Evolutionary conservation across 192 early-diverging fungal genomes (phyloP), one percentile per base, ranked within the genome.

Genomic region (Entomortierella parvispora): DNA sequence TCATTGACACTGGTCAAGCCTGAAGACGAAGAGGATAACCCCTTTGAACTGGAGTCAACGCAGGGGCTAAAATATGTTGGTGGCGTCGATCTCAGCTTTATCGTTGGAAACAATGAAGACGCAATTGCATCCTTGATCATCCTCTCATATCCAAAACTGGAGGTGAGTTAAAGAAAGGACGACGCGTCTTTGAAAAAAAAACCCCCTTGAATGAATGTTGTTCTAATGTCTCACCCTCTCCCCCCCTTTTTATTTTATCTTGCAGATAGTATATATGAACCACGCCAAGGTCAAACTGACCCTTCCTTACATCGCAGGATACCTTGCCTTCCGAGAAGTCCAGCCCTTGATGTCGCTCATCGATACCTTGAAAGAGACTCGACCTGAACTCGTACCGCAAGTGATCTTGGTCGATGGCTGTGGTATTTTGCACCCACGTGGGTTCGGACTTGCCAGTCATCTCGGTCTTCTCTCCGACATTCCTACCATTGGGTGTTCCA

Each of bases 271-370:
- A n/a, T 90, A 96, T 79, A 62, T 81, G 47, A 71, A 85, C n/a
- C 82, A 80, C 33, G 52, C 82, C 17, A 66, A 81, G 20, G 90
- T 94, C 6, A 74, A 77, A 22, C 80, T 99, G 20, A 72, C 71
- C 0, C 64, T 89, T 29, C 97, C 97, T 0, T 99, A 99, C 70
- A 91, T 93, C 47, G 83, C 96, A 1, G 92, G 93, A 1, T 99
- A 90, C 77, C 85, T 99, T n/a, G 97, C 96, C 0, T 96, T 97
- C 80, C 89, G 96, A 15, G 97, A 99, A 64, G 85, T 89, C 1
- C 82, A 83, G 0, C 88, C 91, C 2, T 80, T 96, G 31, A 57
- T 80, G 22, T 57, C 67, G 10, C 81, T 93, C 47, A 80, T 97
- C 33, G 63, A 64, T 4, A 71, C 68, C 12, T 69, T 97, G n/a